Base-by-base conservation (phyloP, 768 basidiomycete species). In the Boletus tylopilopsis region DNA sequence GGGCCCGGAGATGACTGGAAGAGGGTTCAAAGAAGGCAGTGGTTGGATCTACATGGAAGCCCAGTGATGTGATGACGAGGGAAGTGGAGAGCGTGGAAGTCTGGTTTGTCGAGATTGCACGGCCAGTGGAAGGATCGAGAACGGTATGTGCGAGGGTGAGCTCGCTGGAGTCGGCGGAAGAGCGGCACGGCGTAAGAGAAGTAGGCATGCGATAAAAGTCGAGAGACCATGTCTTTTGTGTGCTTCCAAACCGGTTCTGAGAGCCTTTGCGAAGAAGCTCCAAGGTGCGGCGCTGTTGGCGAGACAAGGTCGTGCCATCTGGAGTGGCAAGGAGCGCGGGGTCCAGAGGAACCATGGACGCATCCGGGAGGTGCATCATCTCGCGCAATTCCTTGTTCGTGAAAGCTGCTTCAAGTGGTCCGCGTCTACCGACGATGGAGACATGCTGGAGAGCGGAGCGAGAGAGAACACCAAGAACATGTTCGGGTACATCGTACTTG, bases 311-410 rank as follows among this genome's bases (percentile, higher is more conserved):
- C 4, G 56, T 54, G 11, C 63, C 68, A 9, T 68, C 52, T 0
- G 75, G 68, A 0, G 70, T 56, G 1, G 58, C 54, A 40, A 85
- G 71, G 15, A 82, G 62, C 15, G 67, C 61, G 1, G 73, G 69
- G 4, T 75, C 69, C 10, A 91, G 68, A 7, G 87, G 87, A 22
- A 75, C 67, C 77, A 94, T 84, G 22, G 81, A 73, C 0, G 82
- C 82, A 40, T 84, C 80, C 0, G 80, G 76, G 27, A 90, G 64
- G 13, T 59, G 62, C 56, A 80, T 78, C 74, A 97, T 78, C 69
- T 98, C 95, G 21, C 95, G 75, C 5, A 96, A 76, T 67, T 99
- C 95, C 66, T 97, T 97, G 29, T 86, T 83, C 4, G 94, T 93
- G 62, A 94, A 95, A 0, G 90, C 85, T 2, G 89, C 92, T 63